Percentiles rank a stretch among this genome's conserved stretches.
phyloP scores from a whole-genome alignment of 768 basidiomycete genomes.

The Lactifluus rugatus region DNA sequence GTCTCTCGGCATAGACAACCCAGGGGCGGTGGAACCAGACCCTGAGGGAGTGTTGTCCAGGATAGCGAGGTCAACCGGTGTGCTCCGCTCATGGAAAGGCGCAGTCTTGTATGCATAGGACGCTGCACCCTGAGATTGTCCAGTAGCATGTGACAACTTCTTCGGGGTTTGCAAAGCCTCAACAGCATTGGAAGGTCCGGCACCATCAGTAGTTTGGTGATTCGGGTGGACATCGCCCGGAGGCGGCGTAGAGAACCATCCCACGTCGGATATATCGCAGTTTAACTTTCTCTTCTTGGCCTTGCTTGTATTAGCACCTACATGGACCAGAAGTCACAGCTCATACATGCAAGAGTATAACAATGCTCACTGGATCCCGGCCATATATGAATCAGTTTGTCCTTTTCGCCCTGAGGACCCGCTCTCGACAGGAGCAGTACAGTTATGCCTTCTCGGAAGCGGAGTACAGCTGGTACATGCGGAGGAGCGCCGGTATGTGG shows the following conservation, averaged over 20 bases:
- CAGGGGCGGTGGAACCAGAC: background rate
- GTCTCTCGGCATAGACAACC: background rate
- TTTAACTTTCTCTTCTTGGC: conserved; percentile 1
- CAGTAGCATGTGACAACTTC: background rate
- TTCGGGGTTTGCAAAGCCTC: too few species aligned
- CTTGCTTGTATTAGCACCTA: background rate
- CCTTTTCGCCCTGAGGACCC: conserved; percentile 1
- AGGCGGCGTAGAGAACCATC: conserved; percentile 10
- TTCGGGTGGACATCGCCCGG: background rate
- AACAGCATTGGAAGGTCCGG: background rate
- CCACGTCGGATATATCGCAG: background rate
- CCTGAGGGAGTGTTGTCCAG: background rate
- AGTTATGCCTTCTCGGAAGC: conserved; percentile 11
- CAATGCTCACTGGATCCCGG: background rate
- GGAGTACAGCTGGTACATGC: background rate
- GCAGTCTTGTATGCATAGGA: conserved; percentile 4
- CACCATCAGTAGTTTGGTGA: background rate
- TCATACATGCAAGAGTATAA: background rate
- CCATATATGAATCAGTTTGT: conserved; percentile 1
- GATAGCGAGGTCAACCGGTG: background rate
- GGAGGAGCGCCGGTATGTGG: background rate
- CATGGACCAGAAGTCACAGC: background rate
- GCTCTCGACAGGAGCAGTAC: conserved; percentile 2
- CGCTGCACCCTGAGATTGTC: background rate
- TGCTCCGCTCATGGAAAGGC: background rate